Evolutionary conservation across 2,329 filamentous ascomycete species (phyloP).

Genomic region (Cladorrhinum sp.): DNA sequence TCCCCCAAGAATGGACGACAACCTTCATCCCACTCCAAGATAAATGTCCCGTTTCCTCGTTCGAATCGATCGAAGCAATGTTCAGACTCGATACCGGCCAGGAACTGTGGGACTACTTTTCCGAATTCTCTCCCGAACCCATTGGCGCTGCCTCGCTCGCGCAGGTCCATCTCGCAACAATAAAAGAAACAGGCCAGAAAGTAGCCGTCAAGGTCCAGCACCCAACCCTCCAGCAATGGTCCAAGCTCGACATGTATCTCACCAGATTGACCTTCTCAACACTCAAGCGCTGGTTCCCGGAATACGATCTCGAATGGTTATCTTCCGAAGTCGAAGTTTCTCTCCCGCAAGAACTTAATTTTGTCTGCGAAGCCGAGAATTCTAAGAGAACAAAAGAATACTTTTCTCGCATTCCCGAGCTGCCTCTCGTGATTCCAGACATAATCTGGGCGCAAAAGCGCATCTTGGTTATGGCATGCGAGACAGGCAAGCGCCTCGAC

Average conservation of each 20-base stretch:
- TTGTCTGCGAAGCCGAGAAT: slow-evolving; percentile 80
- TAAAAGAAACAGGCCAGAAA: slow-evolving; percentile 76
- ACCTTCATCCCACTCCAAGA: slow-evolving; percentile 97
- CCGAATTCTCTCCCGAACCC: slow-evolving; percentile 73
- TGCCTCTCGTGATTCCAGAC: slow-evolving; percentile 84
- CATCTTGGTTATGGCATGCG: slow-evolving; percentile 92
- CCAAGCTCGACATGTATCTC: slow-evolving; percentile 78
- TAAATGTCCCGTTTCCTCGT: slow-evolving; percentile 88
- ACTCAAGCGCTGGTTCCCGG: slow-evolving; percentile 89
- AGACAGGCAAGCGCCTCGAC: slow-evolving; percentile 82
- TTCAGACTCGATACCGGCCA: slow-evolving; percentile 79
- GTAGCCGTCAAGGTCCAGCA: slow-evolving; percentile 98
- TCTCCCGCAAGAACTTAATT: slow-evolving; percentile 88
- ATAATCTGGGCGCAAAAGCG: slow-evolving; percentile 87
- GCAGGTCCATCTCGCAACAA: slow-evolving; percentile 84
- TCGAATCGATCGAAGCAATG: slow-evolving; percentile 83
- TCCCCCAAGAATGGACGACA: slow-evolving; percentile 87
- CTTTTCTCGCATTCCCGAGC: slow-evolving; percentile 68
- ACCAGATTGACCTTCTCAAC: slow-evolving; percentile 88
- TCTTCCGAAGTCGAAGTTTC: slow-evolving; percentile 90
- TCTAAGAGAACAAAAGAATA: slow-evolving; percentile 75
- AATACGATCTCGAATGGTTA: slow-evolving; percentile 96
- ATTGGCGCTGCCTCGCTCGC: slow-evolving; percentile 92
- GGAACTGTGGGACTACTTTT: slow-evolving; percentile 78
- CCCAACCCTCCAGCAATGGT: slow-evolving; percentile 84